phyloP scores from a whole-genome alignment of 2,329 filamentous ascomycete genomes.

The Sclerotinia borealis region DNA sequence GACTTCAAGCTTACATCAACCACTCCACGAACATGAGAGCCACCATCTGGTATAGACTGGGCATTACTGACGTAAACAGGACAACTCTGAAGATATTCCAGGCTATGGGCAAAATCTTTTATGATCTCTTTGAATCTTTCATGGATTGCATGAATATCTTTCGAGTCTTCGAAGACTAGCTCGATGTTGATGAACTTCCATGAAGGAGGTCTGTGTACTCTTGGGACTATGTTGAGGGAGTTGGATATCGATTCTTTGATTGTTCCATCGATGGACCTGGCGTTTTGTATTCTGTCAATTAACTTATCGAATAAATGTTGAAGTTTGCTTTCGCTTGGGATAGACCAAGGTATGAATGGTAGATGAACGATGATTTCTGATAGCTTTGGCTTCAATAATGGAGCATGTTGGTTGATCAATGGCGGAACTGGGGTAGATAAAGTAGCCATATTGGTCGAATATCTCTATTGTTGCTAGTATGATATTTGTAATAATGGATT shows the following conservation, averaged over 20 bases:
- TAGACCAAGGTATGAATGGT: background rate
- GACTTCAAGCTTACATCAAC: background rate
- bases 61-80: background rate
- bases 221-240: background rate
- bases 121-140: background rate
- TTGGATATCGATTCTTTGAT: background rate
- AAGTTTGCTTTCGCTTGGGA: background rate
- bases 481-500: background rate
- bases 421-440: background rate
- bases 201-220: background rate
- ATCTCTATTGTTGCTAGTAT: background rate
- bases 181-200: constrained; percentile 2
- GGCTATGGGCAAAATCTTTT: background rate
- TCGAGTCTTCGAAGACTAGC: background rate
- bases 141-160: background rate
- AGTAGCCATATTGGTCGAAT: background rate
- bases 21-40: background rate
- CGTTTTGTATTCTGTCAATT: background rate
- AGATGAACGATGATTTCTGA: background rate
- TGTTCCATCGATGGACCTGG: background rate
- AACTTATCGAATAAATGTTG: background rate
- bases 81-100: background rate
- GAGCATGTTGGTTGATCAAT: background rate
- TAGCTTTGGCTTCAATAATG: background rate
- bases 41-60: background rate